Evolutionary conservation across 305 asterid genomes (phyloP).

Genomic region (Rubia tinctorum): DNA sequence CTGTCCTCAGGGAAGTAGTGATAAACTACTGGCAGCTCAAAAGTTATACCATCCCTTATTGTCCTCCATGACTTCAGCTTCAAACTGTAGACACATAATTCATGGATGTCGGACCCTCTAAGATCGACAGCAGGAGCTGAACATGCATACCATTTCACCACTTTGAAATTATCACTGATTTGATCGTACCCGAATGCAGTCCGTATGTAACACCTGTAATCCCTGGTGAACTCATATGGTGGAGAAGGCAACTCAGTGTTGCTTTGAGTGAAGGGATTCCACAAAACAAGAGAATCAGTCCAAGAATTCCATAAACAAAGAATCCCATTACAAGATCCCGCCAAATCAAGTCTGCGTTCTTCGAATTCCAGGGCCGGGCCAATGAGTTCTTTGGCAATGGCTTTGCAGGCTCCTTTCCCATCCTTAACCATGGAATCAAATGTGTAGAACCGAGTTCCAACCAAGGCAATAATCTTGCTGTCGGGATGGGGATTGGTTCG

Average conservation of each 20-base stretch:
- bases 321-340: conserved; percentile 6
- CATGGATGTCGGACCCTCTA: neutral
- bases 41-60: neutral
- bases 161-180: neutral
- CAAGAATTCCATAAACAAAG: neutral
- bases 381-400: neutral
- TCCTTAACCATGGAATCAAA: neutral
- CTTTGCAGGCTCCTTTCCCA: neutral
- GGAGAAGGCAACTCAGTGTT: neutral
- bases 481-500: neutral
- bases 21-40: neutral
- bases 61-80: neutral
- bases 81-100: neutral
- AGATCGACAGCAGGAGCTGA: neutral
- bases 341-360: neutral
- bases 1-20: neutral
- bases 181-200: neutral
- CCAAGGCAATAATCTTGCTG: conserved; percentile 1
- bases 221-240: neutral
- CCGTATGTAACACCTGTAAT: neutral
- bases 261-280: neutral
- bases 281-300: neutral
- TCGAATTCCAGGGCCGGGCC: neutral
- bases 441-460: neutral
- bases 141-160: neutral